These are phyloP conservation scores for Carex parvula DNA, from an alignment of 176 grass and related monocot genomes.

Conservation along the genomic window DNA sequence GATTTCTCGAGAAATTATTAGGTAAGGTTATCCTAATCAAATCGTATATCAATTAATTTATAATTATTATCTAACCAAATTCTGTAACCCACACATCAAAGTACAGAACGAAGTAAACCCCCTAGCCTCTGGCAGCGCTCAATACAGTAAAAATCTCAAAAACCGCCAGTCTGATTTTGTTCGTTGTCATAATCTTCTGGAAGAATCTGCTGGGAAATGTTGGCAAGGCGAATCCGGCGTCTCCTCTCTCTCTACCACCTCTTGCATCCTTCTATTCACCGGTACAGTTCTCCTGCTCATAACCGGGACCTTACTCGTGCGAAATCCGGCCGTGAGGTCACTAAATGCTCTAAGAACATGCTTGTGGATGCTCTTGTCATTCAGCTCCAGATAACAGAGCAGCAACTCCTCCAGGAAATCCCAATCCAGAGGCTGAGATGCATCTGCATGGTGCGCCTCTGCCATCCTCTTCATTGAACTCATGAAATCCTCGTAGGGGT, in stretches of 20 bases:
- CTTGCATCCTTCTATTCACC: neutral
- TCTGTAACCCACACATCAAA: too few species aligned
- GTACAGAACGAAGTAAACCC: too few species aligned
- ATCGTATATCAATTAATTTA: too few species aligned
- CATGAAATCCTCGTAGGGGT: conserved; percentile 64
- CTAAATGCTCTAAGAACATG: conserved; percentile 64
- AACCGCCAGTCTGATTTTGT: neutral
- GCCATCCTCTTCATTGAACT: conserved; percentile 65
- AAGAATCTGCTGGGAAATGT: conserved; percentile 9
- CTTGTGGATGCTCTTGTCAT: conserved; percentile 62
- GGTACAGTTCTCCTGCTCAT: conserved; percentile 20
- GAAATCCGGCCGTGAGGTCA: conserved; percentile 48
- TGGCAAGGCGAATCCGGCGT: neutral
- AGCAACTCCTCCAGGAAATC: conserved; percentile 86
- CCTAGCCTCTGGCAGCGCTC: too few species aligned
- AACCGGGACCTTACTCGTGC: neutral
- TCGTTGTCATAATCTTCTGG: neutral
- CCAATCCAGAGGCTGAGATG: conserved; percentile 56
- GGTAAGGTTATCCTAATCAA: too few species aligned
- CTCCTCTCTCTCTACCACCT: conserved; percentile 3
- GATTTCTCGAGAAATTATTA: too few species aligned
- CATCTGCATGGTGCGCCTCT: conserved; percentile 32
- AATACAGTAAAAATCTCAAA: neutral
- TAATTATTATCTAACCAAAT: too few species aligned
- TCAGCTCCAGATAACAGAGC: conserved; percentile 79